Base-by-base conservation (phyloP, 768 basidiomycete genomes). In the Rhodosporidiobolus odoratus region DNA sequence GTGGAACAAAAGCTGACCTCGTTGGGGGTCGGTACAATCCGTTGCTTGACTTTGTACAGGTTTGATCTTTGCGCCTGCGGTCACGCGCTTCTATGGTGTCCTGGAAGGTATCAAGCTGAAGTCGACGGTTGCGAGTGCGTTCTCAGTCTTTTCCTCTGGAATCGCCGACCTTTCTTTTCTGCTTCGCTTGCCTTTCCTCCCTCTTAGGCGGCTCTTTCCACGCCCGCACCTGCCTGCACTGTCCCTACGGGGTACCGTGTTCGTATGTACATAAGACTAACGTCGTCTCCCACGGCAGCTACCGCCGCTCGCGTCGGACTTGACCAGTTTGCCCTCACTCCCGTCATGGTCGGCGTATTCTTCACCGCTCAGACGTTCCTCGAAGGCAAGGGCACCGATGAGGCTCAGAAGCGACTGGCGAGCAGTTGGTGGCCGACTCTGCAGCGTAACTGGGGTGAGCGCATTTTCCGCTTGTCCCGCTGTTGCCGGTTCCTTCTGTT, bases 301-400 rank as follows among this genome's bases (percentile, higher is more conserved):
- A 62, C 66, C 32, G 41, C 53, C n/a, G 48, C 73, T 52, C 58
- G 77, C 88, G 89, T 91, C 10, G 89, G 84, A 80, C 82, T 93
- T 35, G 92, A 94, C 78, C 92, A 95, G 80, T 84, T 85, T 9
- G 75, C 90, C 19, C 81, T 91, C 57, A 88, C 90, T 2, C 92
- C 92, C 16, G 82, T 87, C 85, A 72, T 69, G 38, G 80, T 87
- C 52, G 83, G 80, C 41, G 81, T 83, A 64, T 87, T 87, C 80
- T 88, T 92, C 78, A 85, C 87, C 17, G 84, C 86, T 0, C 91
- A 92, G 88, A 87, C 88, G 41, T 77, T 89, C 50, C 77, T 93
- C 62, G 92, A 95, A 77, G 91, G 90, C 37, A 88, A 89, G 75
- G 83, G 81, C 80, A 78, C 77, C 63, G 81, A 76, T 73, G 85